Percentiles rank a stretch among this genome's conserved stretches.
Conservation (phyloP, 2,329 filamentous ascomycete genomes). For the Zasmidium angulare region DNA sequence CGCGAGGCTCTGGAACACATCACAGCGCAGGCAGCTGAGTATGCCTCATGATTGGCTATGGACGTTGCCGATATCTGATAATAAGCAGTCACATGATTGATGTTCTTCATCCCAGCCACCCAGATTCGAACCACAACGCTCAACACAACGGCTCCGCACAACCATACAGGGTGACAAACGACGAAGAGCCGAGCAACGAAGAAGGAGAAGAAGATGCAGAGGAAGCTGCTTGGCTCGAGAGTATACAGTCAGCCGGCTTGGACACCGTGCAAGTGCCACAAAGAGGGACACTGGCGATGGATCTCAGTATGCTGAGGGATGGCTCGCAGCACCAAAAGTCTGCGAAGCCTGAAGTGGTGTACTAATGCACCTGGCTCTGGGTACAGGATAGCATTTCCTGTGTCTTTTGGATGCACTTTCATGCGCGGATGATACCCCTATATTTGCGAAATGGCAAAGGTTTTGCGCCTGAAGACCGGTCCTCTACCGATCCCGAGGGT, state of each 20-base stretch:
- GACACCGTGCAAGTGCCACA: conserved; percentile 29
- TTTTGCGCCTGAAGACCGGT: not conserved
- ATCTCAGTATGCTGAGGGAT: conserved; percentile 20
- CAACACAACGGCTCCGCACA: conserved; percentile 10
- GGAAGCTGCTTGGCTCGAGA: conserved; percentile 35
- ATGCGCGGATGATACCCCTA: not conserved
- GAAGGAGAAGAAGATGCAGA: conserved; percentile 24
- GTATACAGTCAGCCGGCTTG: conserved; percentile 25
- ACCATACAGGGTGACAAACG: conserved; percentile 1
- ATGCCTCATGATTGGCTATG: conserved; percentile 19
- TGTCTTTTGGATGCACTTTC: not conserved
- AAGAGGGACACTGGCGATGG: conserved; percentile 29
- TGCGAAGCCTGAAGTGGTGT: not conserved
- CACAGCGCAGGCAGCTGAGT: conserved; percentile 52
- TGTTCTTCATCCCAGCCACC: conserved; percentile 45
- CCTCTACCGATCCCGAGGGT: too few relatives aligned
- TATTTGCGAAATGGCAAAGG: not conserved
- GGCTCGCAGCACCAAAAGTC: conserved; percentile 3
- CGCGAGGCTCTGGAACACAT: conserved; percentile 50
- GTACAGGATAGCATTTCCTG: not conserved
- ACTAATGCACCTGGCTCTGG: not conserved
- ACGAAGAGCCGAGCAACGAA: conserved; percentile 1
- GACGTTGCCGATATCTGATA: conserved; percentile 13
- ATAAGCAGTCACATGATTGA: conserved; percentile 49
- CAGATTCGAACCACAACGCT: conserved; percentile 30